These are phyloP conservation scores for Oryza glumipatula DNA, from an alignment of 176 grass and related monocot genomes.

Conservation along the genomic window DNA sequence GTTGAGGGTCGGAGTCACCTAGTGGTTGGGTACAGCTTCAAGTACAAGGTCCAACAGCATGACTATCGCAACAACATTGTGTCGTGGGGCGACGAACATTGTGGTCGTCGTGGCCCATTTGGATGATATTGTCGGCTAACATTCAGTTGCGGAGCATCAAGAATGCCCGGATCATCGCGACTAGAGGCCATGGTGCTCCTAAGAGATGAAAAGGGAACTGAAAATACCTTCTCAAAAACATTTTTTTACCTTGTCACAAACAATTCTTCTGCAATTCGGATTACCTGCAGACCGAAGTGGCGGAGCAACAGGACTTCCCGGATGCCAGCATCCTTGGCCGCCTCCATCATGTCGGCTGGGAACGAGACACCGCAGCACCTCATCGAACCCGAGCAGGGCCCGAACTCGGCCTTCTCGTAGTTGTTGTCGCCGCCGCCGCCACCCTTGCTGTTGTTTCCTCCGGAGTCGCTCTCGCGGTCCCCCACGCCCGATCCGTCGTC, in stretches of 20 bases:
- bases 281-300: constrained; percentile 92
- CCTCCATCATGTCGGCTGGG: constrained; percentile 84
- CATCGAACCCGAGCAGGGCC: constrained; percentile 74
- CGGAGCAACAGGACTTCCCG: constrained; percentile 69
- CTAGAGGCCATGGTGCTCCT: constrained; percentile 77
- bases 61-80: too few relatives aligned
- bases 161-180: constrained; percentile 58
- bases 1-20: too few relatives aligned
- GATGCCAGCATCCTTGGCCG: constrained; percentile 66
- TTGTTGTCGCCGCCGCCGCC: constrained; percentile 45
- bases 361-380: constrained; percentile 72
- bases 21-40: too few relatives aligned
- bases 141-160: constrained; percentile 88
- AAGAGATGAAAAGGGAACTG: constrained; percentile 25
- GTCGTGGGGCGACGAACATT: too few relatives aligned
- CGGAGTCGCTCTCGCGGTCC: constrained; percentile 17
- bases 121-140: constrained; percentile 47
- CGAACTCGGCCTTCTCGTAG: constrained; percentile 81
- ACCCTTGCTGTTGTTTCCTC: constrained; percentile 35
- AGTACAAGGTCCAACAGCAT: too few relatives aligned
- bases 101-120: too few relatives aligned
- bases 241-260: background rate
- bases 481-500: constrained; percentile 40
- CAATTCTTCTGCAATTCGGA: background rate
- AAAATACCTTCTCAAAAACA: background rate